These are phyloP conservation scores for Cercospora citrullina DNA, from an alignment of 2,329 filamentous ascomycete species.

Conservation along the genomic window DNA sequence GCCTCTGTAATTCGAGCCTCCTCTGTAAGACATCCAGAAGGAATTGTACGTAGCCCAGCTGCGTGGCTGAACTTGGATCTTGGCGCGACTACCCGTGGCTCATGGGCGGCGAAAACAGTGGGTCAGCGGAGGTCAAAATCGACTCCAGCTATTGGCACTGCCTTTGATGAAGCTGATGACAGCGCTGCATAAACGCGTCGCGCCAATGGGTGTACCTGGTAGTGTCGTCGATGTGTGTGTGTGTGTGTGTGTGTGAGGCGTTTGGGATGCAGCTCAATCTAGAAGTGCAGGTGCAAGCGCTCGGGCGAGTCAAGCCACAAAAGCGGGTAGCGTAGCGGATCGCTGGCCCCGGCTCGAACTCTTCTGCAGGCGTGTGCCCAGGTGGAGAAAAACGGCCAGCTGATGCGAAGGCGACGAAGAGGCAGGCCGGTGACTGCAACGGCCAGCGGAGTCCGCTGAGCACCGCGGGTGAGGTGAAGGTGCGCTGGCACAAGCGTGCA, in stretches of 20 bases:
- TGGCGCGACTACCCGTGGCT: conserved; percentile 1
- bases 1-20: conserved; percentile 28
- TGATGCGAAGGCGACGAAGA: conserved; percentile 12
- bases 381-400: conserved; percentile 22
- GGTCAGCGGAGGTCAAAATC: not conserved
- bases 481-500: not conserved
- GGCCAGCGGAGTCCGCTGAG: not conserved
- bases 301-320: conserved; percentile 18
- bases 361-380: conserved; percentile 20
- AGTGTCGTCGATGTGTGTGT: not conserved
- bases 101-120: conserved; percentile 1
- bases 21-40: conserved; percentile 28
- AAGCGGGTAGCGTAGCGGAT: conserved; percentile 16
- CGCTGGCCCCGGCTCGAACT: conserved; percentile 19
- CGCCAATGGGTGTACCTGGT: not conserved
- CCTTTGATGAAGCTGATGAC: not conserved
- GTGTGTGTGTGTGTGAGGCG: not conserved
- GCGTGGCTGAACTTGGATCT: conserved; percentile 6
- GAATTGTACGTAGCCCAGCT: conserved; percentile 4
- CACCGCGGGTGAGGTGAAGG: not conserved
- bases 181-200: not conserved
- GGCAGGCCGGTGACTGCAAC: not conserved
- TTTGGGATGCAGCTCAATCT: conserved; percentile 14
- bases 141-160: not conserved
- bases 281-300: conserved; percentile 15